These are phyloP conservation scores for Iris pallida DNA, from an alignment of 116 monocot species.

Conservation along the genomic window DNA sequence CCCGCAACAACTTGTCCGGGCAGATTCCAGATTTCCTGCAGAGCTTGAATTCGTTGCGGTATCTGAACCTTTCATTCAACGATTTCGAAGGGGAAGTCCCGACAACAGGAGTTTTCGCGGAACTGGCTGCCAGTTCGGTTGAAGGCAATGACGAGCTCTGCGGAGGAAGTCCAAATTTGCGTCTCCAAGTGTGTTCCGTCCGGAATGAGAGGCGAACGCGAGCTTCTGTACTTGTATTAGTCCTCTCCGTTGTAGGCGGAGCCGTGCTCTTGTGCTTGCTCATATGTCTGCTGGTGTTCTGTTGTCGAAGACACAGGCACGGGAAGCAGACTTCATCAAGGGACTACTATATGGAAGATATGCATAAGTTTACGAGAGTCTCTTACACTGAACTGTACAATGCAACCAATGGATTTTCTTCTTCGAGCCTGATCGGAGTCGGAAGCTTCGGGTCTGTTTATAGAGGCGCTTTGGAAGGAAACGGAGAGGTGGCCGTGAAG, in stretches of 20 bases:
- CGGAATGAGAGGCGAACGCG: no score
- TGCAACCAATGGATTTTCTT: constrained; percentile 4
- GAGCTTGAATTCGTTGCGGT: neutral
- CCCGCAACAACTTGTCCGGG: constrained; percentile 9
- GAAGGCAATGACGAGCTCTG: neutral
- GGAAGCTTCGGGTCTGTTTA: constrained; percentile 3
- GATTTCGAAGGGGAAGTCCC: neutral
- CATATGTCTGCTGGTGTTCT: neutral
- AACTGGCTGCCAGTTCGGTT: neutral
- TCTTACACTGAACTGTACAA: constrained; percentile 1
- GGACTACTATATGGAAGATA: neutral
- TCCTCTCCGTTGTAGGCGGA: neutral
- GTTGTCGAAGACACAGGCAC: neutral
- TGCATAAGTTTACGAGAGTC: neutral
- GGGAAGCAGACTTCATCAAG: neutral
- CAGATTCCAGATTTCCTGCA: constrained; percentile 1
- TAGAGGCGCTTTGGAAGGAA: neutral
- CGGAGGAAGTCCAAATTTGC: constrained; percentile 1
- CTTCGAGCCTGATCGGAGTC: neutral
- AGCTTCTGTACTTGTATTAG: neutral
- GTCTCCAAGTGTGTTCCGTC: neutral
- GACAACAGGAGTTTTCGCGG: neutral
- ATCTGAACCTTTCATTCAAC: constrained; percentile 7
- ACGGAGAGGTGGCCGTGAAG: constrained; percentile 20
- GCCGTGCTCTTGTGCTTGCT: neutral